Percentiles rank a stretch among this genome's conserved stretches.
These are phyloP conservation scores for Erysimum cheiranthoides DNA, from an alignment of 345 rosid species.

Conservation along the genomic window DNA sequence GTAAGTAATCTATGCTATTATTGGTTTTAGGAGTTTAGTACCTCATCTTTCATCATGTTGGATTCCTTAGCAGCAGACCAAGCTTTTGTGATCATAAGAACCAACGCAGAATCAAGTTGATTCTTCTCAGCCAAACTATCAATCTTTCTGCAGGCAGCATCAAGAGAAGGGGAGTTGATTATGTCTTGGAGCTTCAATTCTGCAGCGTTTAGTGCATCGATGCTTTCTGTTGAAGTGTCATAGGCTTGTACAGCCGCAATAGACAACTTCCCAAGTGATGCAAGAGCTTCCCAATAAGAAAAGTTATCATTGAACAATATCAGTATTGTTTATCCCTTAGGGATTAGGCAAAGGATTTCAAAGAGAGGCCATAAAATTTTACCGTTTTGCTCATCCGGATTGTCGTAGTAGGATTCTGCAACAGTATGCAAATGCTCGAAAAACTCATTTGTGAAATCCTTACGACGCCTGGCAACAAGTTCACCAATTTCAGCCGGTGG, in stretches of 20 bases:
- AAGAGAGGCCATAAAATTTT: conserved; percentile 38
- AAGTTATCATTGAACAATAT: neutral
- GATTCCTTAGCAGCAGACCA: conserved; percentile 97
- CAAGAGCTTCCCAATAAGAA: conserved; percentile 58
- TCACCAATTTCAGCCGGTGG: conserved; percentile 66
- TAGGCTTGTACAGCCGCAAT: conserved; percentile 82
- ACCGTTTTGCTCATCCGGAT: conserved; percentile 78
- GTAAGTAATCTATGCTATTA: no score
- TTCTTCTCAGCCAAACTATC: conserved; percentile 86
- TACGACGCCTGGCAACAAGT: conserved; percentile 76
- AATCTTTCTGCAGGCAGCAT: conserved; percentile 86
- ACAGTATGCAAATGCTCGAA: conserved; percentile 75
- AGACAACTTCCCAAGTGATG: conserved; percentile 73
- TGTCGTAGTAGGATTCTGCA: conserved; percentile 72
- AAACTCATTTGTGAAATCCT: conserved; percentile 91
- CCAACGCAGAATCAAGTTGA: conserved; percentile 88
- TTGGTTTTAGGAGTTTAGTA: conserved; percentile 19
- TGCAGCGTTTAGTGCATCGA: conserved; percentile 73
- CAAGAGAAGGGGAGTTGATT: conserved; percentile 76
- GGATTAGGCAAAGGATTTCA: neutral
- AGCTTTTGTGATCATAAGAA: conserved; percentile 91
- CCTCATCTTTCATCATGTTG: conserved; percentile 91
- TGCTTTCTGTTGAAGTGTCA: conserved; percentile 69
- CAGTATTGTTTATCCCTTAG: neutral
- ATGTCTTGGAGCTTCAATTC: conserved; percentile 84